Percentiles rank a stretch among this genome's conserved stretches.
phyloP scores from a whole-genome alignment of 192 early-diverging fungal genomes.

The Allomyces javanicus region DNA sequence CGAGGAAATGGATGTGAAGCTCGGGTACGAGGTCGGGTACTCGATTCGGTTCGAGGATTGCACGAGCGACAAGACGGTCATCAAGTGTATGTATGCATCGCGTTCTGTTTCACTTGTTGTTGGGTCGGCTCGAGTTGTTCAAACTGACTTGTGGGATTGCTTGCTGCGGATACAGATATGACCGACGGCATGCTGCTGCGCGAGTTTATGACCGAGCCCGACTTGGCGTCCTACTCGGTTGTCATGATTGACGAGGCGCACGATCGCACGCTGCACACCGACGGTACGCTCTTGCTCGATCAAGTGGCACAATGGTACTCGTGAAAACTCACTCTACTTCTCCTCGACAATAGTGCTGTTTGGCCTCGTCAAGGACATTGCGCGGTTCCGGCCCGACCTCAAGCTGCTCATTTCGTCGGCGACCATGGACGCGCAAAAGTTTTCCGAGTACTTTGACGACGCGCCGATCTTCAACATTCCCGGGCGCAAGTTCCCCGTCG shows the following conservation, averaged over 20 bases:
- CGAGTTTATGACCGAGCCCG: slow-evolving; percentile 93
- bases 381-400: slow-evolving; percentile 77
- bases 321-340: no score
- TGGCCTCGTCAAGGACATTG: slow-evolving; percentile 91
- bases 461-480: slow-evolving; percentile 87
- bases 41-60: slow-evolving; percentile 97
- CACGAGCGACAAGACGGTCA: slow-evolving; percentile 77
- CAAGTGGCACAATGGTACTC: no score
- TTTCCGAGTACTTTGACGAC: slow-evolving; percentile 85
- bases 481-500: slow-evolving; percentile 79
- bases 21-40: slow-evolving; percentile 88
- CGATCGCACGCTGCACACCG: slow-evolving; percentile 88
- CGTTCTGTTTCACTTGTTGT: no score
- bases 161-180: slow-evolving; percentile 47
- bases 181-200: slow-evolving; percentile 95
- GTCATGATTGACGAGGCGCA: slow-evolving; percentile 98
- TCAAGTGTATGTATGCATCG: slow-evolving; percentile 30
- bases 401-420: slow-evolving; percentile 92
- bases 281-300: slow-evolving; percentile 8
- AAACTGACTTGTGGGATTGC: no score
- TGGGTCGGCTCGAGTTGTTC: no score
- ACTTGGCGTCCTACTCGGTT: slow-evolving; percentile 69
- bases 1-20: slow-evolving; percentile 84
- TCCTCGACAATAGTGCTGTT: slow-evolving; percentile 42
- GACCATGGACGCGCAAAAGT: slow-evolving; percentile 94